Evolutionary conservation across 495 filamentous ascomycete species (phyloP).

Genomic region (Penicillium chermesinum): DNA sequence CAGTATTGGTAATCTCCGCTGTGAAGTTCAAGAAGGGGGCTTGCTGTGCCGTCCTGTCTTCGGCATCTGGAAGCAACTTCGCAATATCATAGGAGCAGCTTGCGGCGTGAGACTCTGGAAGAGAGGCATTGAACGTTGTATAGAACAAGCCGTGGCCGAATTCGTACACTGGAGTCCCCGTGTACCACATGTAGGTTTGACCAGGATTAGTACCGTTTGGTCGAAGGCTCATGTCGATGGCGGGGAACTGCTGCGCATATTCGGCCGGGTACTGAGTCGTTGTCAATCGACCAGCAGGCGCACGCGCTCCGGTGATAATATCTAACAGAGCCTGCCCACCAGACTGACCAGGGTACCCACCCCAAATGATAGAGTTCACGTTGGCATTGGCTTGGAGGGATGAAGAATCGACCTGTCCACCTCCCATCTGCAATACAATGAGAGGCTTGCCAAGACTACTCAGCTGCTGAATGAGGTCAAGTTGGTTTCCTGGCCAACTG

Average conservation of each 20-base stretch:
- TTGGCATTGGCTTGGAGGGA: conserved; percentile 45
- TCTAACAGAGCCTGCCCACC: conserved; percentile 52
- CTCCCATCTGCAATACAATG: conserved; percentile 56
- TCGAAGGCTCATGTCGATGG: conserved; percentile 53
- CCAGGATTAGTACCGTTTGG: conserved; percentile 42
- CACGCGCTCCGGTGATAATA: conserved; percentile 47
- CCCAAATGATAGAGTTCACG: conserved; percentile 53
- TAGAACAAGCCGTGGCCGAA: conserved; percentile 56
- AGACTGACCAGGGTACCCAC: conserved; percentile 56
- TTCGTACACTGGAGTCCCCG: conserved; percentile 45
- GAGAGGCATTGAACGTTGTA: conserved; percentile 40
- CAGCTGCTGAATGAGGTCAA: conserved; percentile 50
- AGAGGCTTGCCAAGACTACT: conserved; percentile 48
- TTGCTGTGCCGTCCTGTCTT: conserved; percentile 24
- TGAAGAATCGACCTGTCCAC: conserved; percentile 53
- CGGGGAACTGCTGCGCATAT: conserved; percentile 49
- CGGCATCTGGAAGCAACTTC: conserved; percentile 23
- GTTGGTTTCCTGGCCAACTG: conserved; percentile 53
- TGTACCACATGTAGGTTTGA: conserved; percentile 61
- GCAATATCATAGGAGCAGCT: conserved; percentile 25
- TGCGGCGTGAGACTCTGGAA: conserved; percentile 1
- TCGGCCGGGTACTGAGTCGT: conserved; percentile 54
- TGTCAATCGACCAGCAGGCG: conserved; percentile 54
- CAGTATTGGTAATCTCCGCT: conserved; percentile 47
- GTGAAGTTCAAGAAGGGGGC: conserved; percentile 45